phyloP scores from a whole-genome alignment of 257 asterid genomes.

The Petunia secreta region DNA sequence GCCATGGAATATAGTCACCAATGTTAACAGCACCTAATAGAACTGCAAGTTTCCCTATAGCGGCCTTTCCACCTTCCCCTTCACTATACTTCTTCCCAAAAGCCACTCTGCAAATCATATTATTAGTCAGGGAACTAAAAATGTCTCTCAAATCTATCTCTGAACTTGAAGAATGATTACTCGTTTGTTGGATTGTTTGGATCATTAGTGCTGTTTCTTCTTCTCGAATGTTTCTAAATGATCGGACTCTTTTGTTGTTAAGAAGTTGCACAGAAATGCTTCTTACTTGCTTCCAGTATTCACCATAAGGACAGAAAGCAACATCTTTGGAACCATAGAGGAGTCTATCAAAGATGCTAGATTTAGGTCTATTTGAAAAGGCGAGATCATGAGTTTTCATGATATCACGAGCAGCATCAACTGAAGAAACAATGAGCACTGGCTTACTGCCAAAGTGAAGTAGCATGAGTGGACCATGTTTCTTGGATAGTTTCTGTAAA shows the following conservation, averaged over 20 bases:
- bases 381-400: slow-evolving; percentile 48
- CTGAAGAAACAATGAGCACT: slow-evolving; percentile 45
- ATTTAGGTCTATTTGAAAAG: slow-evolving; percentile 48
- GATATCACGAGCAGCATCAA: slow-evolving; percentile 44
- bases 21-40: slow-evolving; percentile 34
- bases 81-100: slow-evolving; percentile 45
- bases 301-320: slow-evolving; percentile 42
- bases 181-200: background rate
- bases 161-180: slow-evolving; percentile 1
- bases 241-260: slow-evolving; percentile 46
- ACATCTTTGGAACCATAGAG: slow-evolving; percentile 37
- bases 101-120: slow-evolving; percentile 46
- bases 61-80: slow-evolving; percentile 38
- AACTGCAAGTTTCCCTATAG: slow-evolving; percentile 30
- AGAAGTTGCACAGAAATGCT: slow-evolving; percentile 51
- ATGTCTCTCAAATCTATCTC: slow-evolving; percentile 40
- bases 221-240: slow-evolving; percentile 39
- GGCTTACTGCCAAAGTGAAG: slow-evolving; percentile 50
- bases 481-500: slow-evolving; percentile 37
- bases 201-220: slow-evolving; percentile 39
- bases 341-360: slow-evolving; percentile 31
- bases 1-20: slow-evolving; percentile 50
- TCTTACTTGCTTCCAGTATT: slow-evolving; percentile 48
- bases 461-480: slow-evolving; percentile 48
- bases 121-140: slow-evolving; percentile 38